Evolutionary conservation across 805 yeast genomes (phyloP).

Genomic region (Pichia heedii): DNA sequence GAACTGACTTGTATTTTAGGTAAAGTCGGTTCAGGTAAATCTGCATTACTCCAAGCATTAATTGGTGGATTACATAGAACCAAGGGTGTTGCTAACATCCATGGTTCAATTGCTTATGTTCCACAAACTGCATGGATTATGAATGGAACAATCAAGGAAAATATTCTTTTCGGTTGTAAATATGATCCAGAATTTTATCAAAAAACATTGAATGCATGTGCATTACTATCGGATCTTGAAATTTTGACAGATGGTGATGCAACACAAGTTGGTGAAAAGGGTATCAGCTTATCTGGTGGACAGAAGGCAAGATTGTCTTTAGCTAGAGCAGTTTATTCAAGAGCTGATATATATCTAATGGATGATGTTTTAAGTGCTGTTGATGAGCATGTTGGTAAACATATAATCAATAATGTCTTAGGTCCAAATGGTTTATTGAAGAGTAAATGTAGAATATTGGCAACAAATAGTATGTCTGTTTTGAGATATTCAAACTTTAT

Average conservation of each 20-base stretch:
- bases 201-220: conserved; percentile 80
- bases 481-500: conserved; percentile 52
- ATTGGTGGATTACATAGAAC: conserved; percentile 40
- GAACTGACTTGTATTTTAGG: conserved; percentile 55
- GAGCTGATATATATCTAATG: conserved; percentile 83
- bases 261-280: conserved; percentile 95
- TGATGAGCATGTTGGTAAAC: conserved; percentile 93
- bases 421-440: conserved; percentile 38
- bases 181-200: conserved; percentile 77
- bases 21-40: conserved; percentile 60
- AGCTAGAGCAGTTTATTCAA: conserved; percentile 91
- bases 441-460: conserved; percentile 44
- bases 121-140: conserved; percentile 89
- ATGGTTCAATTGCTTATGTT: conserved; percentile 50
- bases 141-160: conserved; percentile 89
- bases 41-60: conserved; percentile 45
- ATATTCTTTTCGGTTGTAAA: conserved; percentile 81
- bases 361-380: conserved; percentile 96
- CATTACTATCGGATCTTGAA: conserved; percentile 66
- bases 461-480: conserved; percentile 51
- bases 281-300: conserved; percentile 93
- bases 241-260: conserved; percentile 82
- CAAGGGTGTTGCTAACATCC: conserved; percentile 27
- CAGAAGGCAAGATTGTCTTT: conserved; percentile 93
- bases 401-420: conserved; percentile 55